These are phyloP conservation scores for Extremus antarcticus DNA, from an alignment of 495 filamentous ascomycete genomes.

Conservation along the genomic window DNA sequence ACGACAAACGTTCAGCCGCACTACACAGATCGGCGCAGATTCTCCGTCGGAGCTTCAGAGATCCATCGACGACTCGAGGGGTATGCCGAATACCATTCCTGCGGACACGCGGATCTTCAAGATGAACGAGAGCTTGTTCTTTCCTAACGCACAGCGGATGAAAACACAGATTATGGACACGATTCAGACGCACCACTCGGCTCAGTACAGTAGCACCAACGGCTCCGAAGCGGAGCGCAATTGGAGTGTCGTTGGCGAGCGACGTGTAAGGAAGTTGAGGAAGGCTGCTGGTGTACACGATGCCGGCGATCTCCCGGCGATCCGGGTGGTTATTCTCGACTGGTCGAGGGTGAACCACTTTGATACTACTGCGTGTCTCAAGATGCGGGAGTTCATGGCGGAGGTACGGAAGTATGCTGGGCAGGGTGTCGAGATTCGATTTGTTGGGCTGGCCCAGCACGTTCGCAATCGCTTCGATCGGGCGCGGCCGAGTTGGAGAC, in stretches of 20 bases:
- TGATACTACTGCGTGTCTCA: constrained; percentile 8
- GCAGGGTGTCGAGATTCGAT: constrained; percentile 6
- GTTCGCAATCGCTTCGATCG: constrained; percentile 6
- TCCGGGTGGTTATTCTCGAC: constrained; percentile 17
- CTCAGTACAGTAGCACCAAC: constrained; percentile 26
- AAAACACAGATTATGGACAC: constrained; percentile 34
- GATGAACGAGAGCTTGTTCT: constrained; percentile 37
- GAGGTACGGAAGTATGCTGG: constrained; percentile 14
- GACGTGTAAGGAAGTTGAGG: constrained; percentile 27
- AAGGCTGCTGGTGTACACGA: constrained; percentile 7
- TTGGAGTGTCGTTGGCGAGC: constrained; percentile 37
- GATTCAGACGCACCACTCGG: constrained; percentile 28
- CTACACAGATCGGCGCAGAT: constrained; percentile 14
- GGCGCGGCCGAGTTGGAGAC: background rate
- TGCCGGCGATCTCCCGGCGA: constrained; percentile 9
- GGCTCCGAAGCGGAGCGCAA: constrained; percentile 30
- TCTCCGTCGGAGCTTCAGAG: constrained; percentile 7
- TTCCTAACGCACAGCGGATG: constrained; percentile 38
- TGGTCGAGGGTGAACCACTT: constrained; percentile 13
- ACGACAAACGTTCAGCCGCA: constrained; percentile 33
- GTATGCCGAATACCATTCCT: constrained; percentile 20
- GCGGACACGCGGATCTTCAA: constrained; percentile 33
- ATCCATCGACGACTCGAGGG: constrained; percentile 1
- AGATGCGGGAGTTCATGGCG: constrained; percentile 5
- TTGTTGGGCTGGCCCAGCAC: constrained; percentile 6